Evolutionary conservation across 768 basidiomycete genomes (phyloP).

Genomic region (Hericium alpestre): DNA sequence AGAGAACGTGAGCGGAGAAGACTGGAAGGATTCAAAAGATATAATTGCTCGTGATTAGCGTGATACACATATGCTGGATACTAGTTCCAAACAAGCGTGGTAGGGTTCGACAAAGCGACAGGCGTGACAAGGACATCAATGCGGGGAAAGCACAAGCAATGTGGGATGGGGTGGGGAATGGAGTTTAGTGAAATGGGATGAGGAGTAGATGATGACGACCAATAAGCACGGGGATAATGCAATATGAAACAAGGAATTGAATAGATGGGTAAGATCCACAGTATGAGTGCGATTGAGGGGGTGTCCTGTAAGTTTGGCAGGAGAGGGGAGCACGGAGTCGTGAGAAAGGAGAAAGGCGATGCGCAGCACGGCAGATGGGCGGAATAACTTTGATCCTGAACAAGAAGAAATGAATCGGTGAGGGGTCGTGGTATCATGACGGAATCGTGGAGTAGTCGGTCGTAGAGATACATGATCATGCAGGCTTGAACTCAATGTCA

Average conservation of each 20-base stretch:
- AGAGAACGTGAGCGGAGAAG: not conserved
- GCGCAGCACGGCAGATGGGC: not conserved
- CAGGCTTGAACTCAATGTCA: constrained; percentile 13
- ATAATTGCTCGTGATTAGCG: not conserved
- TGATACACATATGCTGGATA: not conserved
- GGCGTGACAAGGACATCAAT: not conserved
- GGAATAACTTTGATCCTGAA: not conserved
- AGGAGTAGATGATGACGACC: not conserved
- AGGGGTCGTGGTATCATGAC: constrained; percentile 1
- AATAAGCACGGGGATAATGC: not conserved
- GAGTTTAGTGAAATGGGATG: not conserved
- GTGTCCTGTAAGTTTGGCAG: not conserved
- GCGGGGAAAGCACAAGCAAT: not conserved
- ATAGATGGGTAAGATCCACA: not conserved
- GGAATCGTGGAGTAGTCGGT: not conserved
- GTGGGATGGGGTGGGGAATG: not conserved
- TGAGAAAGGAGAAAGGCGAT: not conserved
- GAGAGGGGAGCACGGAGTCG: not conserved
- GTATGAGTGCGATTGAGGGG: not conserved
- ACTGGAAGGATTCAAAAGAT: not conserved
- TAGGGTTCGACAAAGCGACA: not conserved
- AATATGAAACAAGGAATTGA: not conserved
- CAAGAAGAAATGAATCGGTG: not conserved
- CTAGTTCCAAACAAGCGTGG: not conserved
- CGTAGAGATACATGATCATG: not conserved